Base-by-base conservation (phyloP, 2,329 filamentous ascomycete species). In the Botrytis porri region DNA sequence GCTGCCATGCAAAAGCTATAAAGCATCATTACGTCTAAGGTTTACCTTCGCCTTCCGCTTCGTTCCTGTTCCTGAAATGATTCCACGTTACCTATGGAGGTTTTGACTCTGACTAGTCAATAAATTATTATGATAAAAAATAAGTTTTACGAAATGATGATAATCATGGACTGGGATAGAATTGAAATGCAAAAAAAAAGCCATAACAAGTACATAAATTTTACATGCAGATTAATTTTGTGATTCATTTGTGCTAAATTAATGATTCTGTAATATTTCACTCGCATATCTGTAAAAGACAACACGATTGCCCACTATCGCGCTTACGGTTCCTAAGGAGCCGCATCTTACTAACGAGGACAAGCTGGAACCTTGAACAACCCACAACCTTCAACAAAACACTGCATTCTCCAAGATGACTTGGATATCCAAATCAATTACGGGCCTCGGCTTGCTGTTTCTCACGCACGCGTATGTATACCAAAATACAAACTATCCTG, bases 1-100 rank as follows among this genome's bases (percentile, higher is more conserved):
- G 85, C 86, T 84, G 93, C 93, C 83, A 97, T 97, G 94, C 91
- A 94, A 88, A 97, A 97, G 88, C 87, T 95, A 86, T 98, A 94
- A 90, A 79, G 77, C 73, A 61, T 74, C 62, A 79, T 78, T 77
- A n/a, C 51, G 67, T 66, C 39, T 75, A 72, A 67, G 73, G 51
- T 73, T 71, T 70, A 54, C 41, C 35, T 70, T 72, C 65, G 57
- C 65, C 73, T 74, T 51, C 37, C 37, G 66, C 74, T 63, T 67
- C 70, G 74, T 73, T 51, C 67, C 74, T 75, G 76, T 77, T 75
- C 54, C 71, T 75, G 72, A 77, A 74, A 75, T 78, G 74, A 79
- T 74, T 72, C 75, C 72, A 75, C 60, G 66, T 70, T 76, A 71
- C 75, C 61, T 73, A 73, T 77, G 78, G 76, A 74, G 73, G 74